Evolutionary conservation across 345 rosid genomes (phyloP).

Genomic region (Hirschfeldia incana): DNA sequence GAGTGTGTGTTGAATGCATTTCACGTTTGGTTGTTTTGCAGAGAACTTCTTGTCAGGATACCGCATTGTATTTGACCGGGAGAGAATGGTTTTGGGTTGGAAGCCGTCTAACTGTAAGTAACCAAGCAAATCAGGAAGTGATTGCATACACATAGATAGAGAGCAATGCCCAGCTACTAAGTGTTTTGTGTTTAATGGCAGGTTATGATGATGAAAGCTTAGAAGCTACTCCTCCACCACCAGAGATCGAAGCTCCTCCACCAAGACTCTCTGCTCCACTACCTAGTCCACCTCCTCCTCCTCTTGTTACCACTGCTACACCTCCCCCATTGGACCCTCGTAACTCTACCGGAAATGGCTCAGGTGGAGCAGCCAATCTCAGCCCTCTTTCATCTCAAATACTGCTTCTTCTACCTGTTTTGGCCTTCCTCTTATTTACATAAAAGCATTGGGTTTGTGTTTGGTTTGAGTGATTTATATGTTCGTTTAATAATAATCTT

Average conservation of each 20-base stretch:
- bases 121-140: neutral
- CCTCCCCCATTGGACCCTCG: constrained; percentile 6
- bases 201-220: constrained; percentile 37
- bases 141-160: neutral
- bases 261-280: constrained; percentile 17
- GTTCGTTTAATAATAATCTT: neutral
- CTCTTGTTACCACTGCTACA: neutral
- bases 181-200: constrained; percentile 8
- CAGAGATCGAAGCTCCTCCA: constrained; percentile 24
- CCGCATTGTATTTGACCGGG: constrained; percentile 63
- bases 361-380: constrained; percentile 13
- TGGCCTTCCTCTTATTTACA: constrained; percentile 30
- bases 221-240: constrained; percentile 26
- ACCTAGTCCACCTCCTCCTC: constrained; percentile 4
- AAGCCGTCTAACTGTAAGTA: constrained; percentile 62
- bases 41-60: constrained; percentile 76
- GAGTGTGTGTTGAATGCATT: neutral
- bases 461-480: constrained; percentile 13
- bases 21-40: constrained; percentile 23
- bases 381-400: constrained; percentile 23
- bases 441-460: neutral
- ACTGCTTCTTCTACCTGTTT: constrained; percentile 30
- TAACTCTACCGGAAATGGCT: neutral
- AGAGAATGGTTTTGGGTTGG: constrained; percentile 68
- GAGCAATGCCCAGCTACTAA: neutral